phyloP scores from a whole-genome alignment of 129 eudicot species.

The Logfia minima region DNA sequence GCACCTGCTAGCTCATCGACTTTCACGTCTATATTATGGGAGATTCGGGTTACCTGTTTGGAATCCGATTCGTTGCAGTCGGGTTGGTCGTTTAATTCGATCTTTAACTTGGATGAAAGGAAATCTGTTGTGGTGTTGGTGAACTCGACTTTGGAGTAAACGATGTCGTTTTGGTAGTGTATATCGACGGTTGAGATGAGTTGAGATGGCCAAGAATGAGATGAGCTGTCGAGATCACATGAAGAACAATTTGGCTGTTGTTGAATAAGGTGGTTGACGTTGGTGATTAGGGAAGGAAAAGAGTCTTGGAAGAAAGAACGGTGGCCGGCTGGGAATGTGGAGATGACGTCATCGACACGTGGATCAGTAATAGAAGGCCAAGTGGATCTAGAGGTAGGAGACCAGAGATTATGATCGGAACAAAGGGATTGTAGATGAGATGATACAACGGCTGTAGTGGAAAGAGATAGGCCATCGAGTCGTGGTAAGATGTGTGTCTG shows the following conservation, averaged over 20 bases:
- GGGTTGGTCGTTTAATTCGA: slow-evolving; percentile 16
- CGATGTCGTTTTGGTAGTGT: slow-evolving; percentile 18
- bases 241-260: neutral
- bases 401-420: slow-evolving; percentile 43
- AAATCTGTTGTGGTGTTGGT: slow-evolving; percentile 22
- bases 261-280: neutral
- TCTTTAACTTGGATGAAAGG: slow-evolving; percentile 8
- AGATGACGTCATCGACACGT: slow-evolving; percentile 35
- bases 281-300: slow-evolving; percentile 35
- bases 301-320: slow-evolving; percentile 51
- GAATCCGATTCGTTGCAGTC: neutral
- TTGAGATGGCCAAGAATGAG: neutral
- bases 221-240: too few species aligned
- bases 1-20: neutral
- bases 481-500: slow-evolving; percentile 47
- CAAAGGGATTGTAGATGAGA: slow-evolving; percentile 35
- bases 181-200: slow-evolving; percentile 47
- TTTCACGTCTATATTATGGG: neutral
- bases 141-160: slow-evolving; percentile 29
- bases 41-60: neutral
- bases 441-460: slow-evolving; percentile 43
- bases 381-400: slow-evolving; percentile 35
- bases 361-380: slow-evolving; percentile 60
- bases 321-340: slow-evolving; percentile 50
- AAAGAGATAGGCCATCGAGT: slow-evolving; percentile 57